Evolutionary conservation across 345 rosid species (phyloP), one percentile per base, ranked within the genome.

Genomic region (Eucalyptus sp.): DNA sequence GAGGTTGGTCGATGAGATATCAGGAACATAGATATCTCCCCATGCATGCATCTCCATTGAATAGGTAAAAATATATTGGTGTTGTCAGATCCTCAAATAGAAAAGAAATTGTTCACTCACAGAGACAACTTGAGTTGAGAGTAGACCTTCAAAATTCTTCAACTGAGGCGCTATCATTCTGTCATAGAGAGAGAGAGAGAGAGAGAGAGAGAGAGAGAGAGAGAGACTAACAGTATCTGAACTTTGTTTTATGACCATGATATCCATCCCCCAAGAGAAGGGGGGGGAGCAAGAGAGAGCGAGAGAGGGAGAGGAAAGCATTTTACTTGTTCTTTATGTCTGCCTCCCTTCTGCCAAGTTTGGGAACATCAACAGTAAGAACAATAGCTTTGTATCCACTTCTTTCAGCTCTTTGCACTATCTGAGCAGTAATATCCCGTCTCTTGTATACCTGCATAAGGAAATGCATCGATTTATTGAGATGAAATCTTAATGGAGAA

Each of bases 361-460:
- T 94, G 60, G 99, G 99, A 92, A 89, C 89, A 95, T 97, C 98
- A 46, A 91, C 98, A 29, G 99, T 97, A 43, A 96, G 90, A 86
- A 97, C 97, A 66, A 96, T 93, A 86, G 98, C 99, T 92, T 94
- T 95, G 90, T 89, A 96, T 68, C 99, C 98, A 91, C 92, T 94
- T 86, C 93, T 95, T 88, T 96, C 99, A 89, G 98, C 98, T 96
- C 98, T 95, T 90, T 91, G 93, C 86, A 95, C 95, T 17, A 96
- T 64, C 80, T 87, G 91, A 56, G 93, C 94, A 20, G 98, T 48
- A 84, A 97, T 52, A 87, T 95, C 94, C 6, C 96, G 96, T 81
- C 90, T 92, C 91, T 93, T 96, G 91, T 90, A 93, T 54, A 97
- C 93, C 99, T 97, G 87, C 44, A 33, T 33, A 37, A 86, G 43